These are phyloP conservation scores for Helicocarpus griseus DNA, from an alignment of 2,329 filamentous ascomycete species.

Conservation along the genomic window DNA sequence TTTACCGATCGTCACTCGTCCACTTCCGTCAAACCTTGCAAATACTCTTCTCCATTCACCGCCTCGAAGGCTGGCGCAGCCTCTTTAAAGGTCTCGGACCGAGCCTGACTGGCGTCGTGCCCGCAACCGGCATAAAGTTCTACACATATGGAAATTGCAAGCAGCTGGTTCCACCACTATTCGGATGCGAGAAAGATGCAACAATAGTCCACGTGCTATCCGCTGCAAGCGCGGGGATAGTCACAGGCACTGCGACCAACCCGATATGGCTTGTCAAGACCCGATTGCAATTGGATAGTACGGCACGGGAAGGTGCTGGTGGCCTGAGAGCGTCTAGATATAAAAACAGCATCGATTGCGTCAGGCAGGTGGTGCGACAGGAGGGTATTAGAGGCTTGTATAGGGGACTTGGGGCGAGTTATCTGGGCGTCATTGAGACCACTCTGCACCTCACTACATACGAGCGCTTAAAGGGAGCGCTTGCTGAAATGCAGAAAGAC, in stretches of 20 bases:
- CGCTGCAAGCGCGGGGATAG: constrained; percentile 67
- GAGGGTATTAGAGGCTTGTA: constrained; percentile 80
- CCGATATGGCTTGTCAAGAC: constrained; percentile 96
- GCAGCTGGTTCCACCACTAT: constrained; percentile 10
- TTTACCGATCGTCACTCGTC: constrained; percentile 29
- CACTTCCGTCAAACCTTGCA: constrained; percentile 79
- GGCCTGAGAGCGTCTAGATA: constrained; percentile 50
- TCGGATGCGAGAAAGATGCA: constrained; percentile 1
- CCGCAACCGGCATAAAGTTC: constrained; percentile 84
- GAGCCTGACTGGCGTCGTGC: constrained; percentile 80
- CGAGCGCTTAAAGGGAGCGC: constrained; percentile 75
- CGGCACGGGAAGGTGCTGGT: not conserved
- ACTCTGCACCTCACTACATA: constrained; percentile 92
- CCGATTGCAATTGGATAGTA: constrained; percentile 66
- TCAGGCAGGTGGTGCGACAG: constrained; percentile 66
- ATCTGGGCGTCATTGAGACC: constrained; percentile 81
- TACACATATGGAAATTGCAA: constrained; percentile 93
- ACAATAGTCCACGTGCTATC: constrained; percentile 52
- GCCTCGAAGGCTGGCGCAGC: constrained; percentile 69
- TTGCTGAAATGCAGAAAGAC: too few species aligned
- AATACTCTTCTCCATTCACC: constrained; percentile 71
- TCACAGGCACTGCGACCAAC: constrained; percentile 82
- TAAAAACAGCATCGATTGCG: constrained; percentile 79
- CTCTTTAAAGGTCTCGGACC: constrained; percentile 88
- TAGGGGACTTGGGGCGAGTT: constrained; percentile 82